These are phyloP conservation scores for Tolypocladium paradoxum DNA, from an alignment of 2,329 filamentous ascomycete genomes.

Conservation along the genomic window DNA sequence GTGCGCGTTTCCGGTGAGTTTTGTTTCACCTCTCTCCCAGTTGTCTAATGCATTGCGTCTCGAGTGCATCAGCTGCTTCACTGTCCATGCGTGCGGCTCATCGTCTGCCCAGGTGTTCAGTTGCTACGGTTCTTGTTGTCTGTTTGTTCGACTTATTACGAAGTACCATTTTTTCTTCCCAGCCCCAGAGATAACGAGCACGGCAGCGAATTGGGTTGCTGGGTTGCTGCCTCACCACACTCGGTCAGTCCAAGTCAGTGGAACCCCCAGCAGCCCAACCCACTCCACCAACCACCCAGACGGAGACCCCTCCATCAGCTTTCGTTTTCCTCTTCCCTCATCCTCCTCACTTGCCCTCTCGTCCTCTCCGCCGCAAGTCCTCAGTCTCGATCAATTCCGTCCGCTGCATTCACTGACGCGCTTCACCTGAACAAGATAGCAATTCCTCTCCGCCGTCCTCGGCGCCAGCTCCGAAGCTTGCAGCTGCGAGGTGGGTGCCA, in stretches of 20 bases:
- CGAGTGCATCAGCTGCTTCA: too few species aligned
- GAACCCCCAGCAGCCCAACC: too few species aligned
- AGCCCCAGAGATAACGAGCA: not conserved
- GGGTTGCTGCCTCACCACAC: not conserved
- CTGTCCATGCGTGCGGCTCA: too few species aligned
- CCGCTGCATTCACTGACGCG: not conserved
- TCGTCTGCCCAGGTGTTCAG: not conserved
- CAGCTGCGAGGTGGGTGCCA: not conserved
- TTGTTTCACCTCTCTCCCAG: not conserved
- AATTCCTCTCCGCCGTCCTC: not conserved
- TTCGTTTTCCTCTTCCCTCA: not conserved
- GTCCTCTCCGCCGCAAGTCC: not conserved
- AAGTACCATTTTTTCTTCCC: not conserved
- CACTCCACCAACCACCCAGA: not conserved
- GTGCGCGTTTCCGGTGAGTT: not conserved
- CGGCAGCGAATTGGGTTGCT: not conserved
- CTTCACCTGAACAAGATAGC: not conserved
- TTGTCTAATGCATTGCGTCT: not conserved
- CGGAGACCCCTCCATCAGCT: not conserved
- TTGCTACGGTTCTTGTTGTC: too few species aligned
- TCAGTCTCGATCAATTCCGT: not conserved
- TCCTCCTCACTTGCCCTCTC: not conserved
- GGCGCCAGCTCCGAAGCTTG: not conserved
- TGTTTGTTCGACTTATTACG: not conserved
- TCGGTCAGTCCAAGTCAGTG: not conserved